Base-by-base conservation (phyloP, 768 basidiomycete genomes). In the Tricholoma flavovirens region DNA sequence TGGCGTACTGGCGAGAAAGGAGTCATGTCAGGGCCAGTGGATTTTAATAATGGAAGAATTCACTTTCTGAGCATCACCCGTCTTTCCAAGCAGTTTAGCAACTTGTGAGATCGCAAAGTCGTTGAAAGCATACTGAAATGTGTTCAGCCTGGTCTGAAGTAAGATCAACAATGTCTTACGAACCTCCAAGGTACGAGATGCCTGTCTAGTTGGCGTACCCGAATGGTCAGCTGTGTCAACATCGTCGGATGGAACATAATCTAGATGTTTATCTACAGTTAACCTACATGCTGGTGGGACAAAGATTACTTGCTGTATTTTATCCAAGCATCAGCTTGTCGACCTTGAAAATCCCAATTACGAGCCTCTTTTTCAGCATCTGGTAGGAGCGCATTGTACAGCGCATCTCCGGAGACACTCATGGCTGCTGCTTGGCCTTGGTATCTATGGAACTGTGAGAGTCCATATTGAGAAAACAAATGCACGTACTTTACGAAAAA, bases 61-160 rank as follows among this genome's bases (percentile, higher is more conserved):
- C 59, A 82, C 83, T 74, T 85, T 85, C 32, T 65, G 62, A 9
- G 70, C 75, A 63, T 86, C 84, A 7, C 66, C 69, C 0, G 69
- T 69, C 53, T 78, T 80, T 17, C 79, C 80, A 2, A 86, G 69
- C 4, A 75, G 56, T 58, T 79, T 82, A 0, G 84, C 79, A 1
- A 85, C 84, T 71, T 86, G 84, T 1, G 83, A 81, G 49, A 86
- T 81, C 1, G 80, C 69, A 60, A 86, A 86, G 59, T 86, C 84
- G 54, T 77, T 77, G 64, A 86, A 86, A 1, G 84, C 75, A 60
- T 86, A 76, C 84, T 53, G 29, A 42, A 22, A 2, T 10, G n/a
- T 42, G 2, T 12, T 53, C 24, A 26, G 38, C 29, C 4, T 38
- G 2, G 11, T 36, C n/a, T 10, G 9, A 36, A 8, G 7, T 35